A percentile compares a stretch with the other conserved stretches of the same genome.
Evolutionary conservation across 106 monocot genomes (phyloP).

Genomic region (Iris macrosiphon): DNA sequence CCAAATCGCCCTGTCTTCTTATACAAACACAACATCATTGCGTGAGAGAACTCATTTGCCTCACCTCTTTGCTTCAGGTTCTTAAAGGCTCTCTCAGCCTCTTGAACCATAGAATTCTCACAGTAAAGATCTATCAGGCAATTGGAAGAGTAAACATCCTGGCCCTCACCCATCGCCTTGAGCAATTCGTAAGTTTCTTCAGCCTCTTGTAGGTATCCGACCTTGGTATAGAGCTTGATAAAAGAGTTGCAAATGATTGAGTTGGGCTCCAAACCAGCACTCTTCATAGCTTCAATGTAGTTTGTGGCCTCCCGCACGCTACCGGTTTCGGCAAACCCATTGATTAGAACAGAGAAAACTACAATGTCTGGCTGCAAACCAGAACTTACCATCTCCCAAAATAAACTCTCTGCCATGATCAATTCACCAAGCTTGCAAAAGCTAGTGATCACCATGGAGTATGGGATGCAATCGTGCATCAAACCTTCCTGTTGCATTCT

Average conservation of each 20-base stretch:
- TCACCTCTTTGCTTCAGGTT: conserved; percentile 40
- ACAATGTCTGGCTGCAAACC: conserved; percentile 63
- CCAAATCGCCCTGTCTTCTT: conserved; percentile 46
- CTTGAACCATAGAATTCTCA: conserved; percentile 63
- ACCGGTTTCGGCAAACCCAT: conserved; percentile 79
- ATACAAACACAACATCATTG: conserved; percentile 78
- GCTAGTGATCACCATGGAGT: conserved; percentile 60
- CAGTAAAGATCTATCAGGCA: conserved; percentile 89
- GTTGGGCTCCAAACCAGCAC: conserved; percentile 44
- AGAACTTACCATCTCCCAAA: conserved; percentile 57
- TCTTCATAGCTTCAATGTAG: conserved; percentile 52
- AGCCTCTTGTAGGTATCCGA: conserved; percentile 61
- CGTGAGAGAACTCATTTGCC: conserved; percentile 81
- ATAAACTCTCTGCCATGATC: conserved; percentile 36
- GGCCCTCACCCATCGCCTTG: conserved; percentile 31
- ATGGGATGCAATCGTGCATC: conserved; percentile 58
- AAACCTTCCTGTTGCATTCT: conserved; percentile 57
- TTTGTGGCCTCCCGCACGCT: conserved; percentile 33
- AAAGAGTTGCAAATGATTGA: conserved; percentile 78
- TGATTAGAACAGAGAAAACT: conserved; percentile 62
- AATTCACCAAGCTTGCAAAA: conserved; percentile 59
- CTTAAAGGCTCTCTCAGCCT: conserved; percentile 63
- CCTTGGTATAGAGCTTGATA: conserved; percentile 84
- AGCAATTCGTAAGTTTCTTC: conserved; percentile 43
- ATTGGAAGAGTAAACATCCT: conserved; percentile 74